Percentiles rank a stretch among this genome's conserved stretches.
Conservation (phyloP, 805 yeast genomes). For the Schizosaccharomyces octosporus region DNA sequence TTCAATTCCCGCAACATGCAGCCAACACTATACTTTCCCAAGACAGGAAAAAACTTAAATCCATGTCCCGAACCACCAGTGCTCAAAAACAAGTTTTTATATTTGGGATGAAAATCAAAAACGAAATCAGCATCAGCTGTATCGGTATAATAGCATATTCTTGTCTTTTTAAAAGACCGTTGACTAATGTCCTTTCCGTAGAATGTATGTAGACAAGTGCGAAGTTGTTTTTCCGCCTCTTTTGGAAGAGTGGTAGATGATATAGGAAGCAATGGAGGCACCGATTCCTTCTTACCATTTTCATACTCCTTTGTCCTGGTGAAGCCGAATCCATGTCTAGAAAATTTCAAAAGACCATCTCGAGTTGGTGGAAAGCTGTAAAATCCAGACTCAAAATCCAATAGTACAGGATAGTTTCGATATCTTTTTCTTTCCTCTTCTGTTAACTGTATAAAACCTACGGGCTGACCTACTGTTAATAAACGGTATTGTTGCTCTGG, state of each 20-base stretch:
- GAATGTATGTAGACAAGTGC: background rate
- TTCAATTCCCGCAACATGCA: constrained; percentile 11
- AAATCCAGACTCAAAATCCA: constrained; percentile 7
- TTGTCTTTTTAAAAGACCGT: constrained; percentile 11
- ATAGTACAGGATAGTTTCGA: constrained; percentile 7
- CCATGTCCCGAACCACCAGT: constrained; percentile 17
- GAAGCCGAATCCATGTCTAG: constrained; percentile 1
- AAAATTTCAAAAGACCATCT: constrained; percentile 1
- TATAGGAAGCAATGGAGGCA: background rate
- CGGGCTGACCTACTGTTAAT: constrained; percentile 9
- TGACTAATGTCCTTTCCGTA: constrained; percentile 3
- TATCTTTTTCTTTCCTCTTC: constrained; percentile 5
- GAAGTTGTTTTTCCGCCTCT: background rate
- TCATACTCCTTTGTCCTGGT: background rate
- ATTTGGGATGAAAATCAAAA: constrained; percentile 10
- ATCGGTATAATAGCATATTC: constrained; percentile 18
- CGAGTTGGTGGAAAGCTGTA: constrained; percentile 4
- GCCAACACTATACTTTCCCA: constrained; percentile 13
- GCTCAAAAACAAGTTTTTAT: constrained; percentile 10
- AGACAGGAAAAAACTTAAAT: constrained; percentile 14
- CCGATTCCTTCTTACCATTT: background rate
- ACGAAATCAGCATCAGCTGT: constrained; percentile 13
- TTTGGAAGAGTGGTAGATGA: background rate
- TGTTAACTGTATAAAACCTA: constrained; percentile 7
- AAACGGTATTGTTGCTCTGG: constrained; percentile 2